Conservation (phyloP, 1,139 yeast genomes). For the Protomyces arabidopsidicola region DNA sequence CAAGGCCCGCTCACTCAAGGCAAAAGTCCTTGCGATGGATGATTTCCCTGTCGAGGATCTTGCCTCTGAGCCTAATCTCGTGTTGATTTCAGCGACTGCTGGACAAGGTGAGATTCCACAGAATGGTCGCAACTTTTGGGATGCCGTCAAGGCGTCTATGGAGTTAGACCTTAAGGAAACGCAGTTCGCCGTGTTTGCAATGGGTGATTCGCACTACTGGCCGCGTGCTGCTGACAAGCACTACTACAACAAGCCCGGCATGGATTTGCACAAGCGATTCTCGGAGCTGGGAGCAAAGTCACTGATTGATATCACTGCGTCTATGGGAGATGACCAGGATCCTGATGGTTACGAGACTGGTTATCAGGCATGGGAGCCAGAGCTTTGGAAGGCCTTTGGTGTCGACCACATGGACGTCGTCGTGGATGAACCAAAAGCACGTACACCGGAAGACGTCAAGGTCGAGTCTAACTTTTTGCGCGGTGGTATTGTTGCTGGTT, state of each 20-base stretch:
- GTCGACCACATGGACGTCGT: conserved; percentile 70
- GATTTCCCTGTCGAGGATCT: conserved; percentile 64
- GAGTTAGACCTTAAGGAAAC: conserved; percentile 62
- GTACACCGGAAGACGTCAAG: conserved; percentile 95
- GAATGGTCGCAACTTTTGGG: conserved; percentile 72
- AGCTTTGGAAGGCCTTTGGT: conserved; percentile 82
- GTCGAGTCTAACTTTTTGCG: conserved; percentile 77
- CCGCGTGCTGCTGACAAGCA: conserved; percentile 47
- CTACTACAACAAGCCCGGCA: conserved; percentile 80
- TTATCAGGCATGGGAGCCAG: conserved; percentile 78
- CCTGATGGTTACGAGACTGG: conserved; percentile 85
- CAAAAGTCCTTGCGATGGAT: conserved; percentile 56
- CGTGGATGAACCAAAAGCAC: conserved; percentile 91
- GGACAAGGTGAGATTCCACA: conserved; percentile 95
- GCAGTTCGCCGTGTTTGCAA: conserved; percentile 69
- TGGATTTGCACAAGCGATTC: conserved; percentile 72
- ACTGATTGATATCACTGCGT: conserved; percentile 64
- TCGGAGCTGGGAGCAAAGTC: conserved; percentile 77
- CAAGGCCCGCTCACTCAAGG: conserved; percentile 53
- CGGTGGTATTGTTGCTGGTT: conserved; percentile 89
- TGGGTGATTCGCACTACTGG: conserved; percentile 91
- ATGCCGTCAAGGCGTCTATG: conserved; percentile 61
- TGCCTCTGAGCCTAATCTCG: conserved; percentile 50
- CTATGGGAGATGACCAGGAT: conserved; percentile 88
- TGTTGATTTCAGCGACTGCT: conserved; percentile 79